Evolutionary conservation across 2,329 filamentous ascomycete species (phyloP).

Genomic region (Colletotrichum sp.): DNA sequence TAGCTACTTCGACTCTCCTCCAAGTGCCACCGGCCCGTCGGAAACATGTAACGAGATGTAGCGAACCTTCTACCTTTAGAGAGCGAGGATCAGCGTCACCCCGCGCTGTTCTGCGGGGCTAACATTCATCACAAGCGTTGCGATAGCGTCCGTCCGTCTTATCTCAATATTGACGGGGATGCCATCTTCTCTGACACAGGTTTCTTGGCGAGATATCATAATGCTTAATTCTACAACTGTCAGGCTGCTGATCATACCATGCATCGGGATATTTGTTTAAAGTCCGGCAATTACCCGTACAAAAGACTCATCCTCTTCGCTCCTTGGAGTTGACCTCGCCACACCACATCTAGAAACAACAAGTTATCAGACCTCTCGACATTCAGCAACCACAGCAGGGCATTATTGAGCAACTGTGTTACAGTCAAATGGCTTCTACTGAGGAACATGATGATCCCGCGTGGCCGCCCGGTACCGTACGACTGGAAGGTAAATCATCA

Average conservation of each 20-base stretch:
- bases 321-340: neutral
- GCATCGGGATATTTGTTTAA: neutral
- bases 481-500: neutral
- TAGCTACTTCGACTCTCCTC: neutral
- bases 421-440: neutral
- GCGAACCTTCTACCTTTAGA: neutral
- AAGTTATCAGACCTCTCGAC: fast-evolving
- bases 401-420: neutral
- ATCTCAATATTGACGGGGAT: neutral
- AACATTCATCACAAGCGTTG: neutral
- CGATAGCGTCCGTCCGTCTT: neutral
- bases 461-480: neutral
- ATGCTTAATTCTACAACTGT: neutral
- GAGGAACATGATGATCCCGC: neutral
- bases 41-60: neutral
- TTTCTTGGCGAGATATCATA: neutral
- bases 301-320: fast-evolving
- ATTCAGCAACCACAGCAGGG: neutral
- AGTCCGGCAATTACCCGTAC: fast-evolving
- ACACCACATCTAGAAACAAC: neutral
- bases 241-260: neutral
- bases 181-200: neutral
- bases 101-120: neutral
- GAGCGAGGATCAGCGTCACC: neutral
- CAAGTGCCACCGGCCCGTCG: neutral